Evolutionary conservation across 2,329 filamentous ascomycete genomes (phyloP).

Genomic region (Corinectria fuckeliana): DNA sequence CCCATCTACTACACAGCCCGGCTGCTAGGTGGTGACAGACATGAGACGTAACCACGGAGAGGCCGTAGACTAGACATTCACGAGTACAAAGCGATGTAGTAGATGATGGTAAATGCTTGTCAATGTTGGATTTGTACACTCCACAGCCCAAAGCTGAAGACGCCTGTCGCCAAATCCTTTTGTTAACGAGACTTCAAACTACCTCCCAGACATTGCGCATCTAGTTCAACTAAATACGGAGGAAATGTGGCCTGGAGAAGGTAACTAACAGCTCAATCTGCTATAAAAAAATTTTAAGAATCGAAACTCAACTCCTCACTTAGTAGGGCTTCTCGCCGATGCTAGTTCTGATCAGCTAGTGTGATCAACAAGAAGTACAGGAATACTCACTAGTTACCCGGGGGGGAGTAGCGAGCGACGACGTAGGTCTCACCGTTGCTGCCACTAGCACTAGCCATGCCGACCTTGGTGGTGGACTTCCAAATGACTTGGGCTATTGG

Average conservation of each 20-base stretch:
- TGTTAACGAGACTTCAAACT: background rate
- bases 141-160: background rate
- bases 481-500: conserved; percentile 30
- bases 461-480: conserved; percentile 36
- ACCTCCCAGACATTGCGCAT: background rate
- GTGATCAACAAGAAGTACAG: background rate
- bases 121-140: background rate
- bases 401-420: conserved; percentile 33
- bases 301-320: background rate
- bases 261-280: background rate
- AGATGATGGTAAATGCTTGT: background rate
- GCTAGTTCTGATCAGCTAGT: conserved; percentile 21
- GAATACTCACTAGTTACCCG: conserved; percentile 36
- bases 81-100: background rate
- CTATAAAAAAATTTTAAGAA: background rate
- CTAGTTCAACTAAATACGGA: background rate
- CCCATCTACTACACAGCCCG: no score
- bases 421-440: conserved; percentile 28
- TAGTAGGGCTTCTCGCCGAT: conserved; percentile 33
- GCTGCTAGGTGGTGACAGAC: no score
- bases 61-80: no score
- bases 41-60: no score
- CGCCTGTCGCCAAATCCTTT: background rate
- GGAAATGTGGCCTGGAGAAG: background rate
- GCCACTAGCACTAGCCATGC: conserved; percentile 29